Evolutionary conservation across 306 rosid species (phyloP).

Genomic region (Pyrus betulifolia): DNA sequence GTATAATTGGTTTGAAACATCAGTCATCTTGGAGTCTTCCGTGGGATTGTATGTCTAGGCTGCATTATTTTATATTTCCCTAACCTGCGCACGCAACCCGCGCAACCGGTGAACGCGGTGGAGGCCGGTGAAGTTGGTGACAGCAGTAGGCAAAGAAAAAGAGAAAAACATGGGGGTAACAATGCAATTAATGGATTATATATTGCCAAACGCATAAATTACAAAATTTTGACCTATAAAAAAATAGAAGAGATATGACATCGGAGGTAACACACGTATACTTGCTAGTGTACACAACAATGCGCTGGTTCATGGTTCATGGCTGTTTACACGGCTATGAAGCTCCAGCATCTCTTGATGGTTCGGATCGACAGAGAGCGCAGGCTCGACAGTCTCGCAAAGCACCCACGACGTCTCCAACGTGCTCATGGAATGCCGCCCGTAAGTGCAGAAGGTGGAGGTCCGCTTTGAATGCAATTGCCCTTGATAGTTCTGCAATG

Average conservation of each 20-base stretch:
- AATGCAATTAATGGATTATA: background rate
- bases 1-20: background rate
- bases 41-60: no score
- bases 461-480: conserved; percentile 87
- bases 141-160: background rate
- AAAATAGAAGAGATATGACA: background rate
- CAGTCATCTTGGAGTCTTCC: background rate
- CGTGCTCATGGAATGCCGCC: conserved; percentile 91
- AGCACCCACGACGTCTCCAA: conserved; percentile 66
- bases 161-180: background rate
- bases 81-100: no score
- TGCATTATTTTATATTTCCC: no score
- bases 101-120: background rate
- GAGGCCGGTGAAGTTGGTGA: background rate
- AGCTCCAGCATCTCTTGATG: conserved; percentile 94
- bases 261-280: background rate
- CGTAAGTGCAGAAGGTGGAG: conserved; percentile 85
- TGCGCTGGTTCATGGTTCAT: conserved; percentile 51
- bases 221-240: conserved; percentile 28
- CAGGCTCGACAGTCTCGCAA: conserved; percentile 88
- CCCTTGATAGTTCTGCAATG: conserved; percentile 72
- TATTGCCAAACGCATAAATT: conserved; percentile 5
- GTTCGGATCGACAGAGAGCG: conserved; percentile 86
- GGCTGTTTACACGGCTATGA: conserved; percentile 79
- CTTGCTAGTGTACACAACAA: conserved; percentile 16